Conservation (phyloP, 345 rosid genomes). For the Eucalyptus virginea region DNA sequence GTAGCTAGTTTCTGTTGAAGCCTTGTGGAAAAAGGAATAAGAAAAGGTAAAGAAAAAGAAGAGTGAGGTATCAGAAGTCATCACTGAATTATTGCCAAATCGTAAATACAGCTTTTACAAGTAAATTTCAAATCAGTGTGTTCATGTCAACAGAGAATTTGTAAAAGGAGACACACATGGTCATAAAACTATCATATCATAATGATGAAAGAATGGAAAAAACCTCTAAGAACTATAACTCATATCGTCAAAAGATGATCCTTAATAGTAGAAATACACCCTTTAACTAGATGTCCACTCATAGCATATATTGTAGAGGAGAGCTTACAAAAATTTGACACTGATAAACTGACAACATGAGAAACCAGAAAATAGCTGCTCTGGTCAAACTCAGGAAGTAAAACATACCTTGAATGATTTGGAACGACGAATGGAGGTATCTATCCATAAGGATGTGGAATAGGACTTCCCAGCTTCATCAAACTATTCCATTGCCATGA, state of each 20-base stretch:
- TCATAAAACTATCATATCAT: neutral
- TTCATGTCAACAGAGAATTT: too few relatives aligned
- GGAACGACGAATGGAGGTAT: constrained; percentile 60
- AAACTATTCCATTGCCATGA: constrained; percentile 47
- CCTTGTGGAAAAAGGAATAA: neutral
- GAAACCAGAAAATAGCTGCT: neutral
- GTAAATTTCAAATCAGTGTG: too few relatives aligned
- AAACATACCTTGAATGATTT: constrained; percentile 55
- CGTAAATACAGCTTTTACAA: too few relatives aligned
- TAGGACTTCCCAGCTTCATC: constrained; percentile 63
- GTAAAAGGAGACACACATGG: neutral
- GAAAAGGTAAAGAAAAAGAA: neutral
- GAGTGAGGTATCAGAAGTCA: too few relatives aligned
- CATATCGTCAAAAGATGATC: neutral
- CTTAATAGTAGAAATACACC: neutral
- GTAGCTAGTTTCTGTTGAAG: too few relatives aligned
- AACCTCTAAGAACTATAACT: neutral
- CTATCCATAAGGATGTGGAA: constrained; percentile 38
- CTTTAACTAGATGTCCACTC: neutral
- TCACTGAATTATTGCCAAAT: too few relatives aligned
- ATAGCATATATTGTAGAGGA: neutral
- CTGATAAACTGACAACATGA: neutral
- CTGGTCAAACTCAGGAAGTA: neutral
- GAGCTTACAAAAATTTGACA: neutral
- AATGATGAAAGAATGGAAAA: neutral